These are phyloP conservation scores for Bolboschoenus planiculmis DNA, from an alignment of 176 grass and related monocot species.

Conservation along the genomic window DNA sequence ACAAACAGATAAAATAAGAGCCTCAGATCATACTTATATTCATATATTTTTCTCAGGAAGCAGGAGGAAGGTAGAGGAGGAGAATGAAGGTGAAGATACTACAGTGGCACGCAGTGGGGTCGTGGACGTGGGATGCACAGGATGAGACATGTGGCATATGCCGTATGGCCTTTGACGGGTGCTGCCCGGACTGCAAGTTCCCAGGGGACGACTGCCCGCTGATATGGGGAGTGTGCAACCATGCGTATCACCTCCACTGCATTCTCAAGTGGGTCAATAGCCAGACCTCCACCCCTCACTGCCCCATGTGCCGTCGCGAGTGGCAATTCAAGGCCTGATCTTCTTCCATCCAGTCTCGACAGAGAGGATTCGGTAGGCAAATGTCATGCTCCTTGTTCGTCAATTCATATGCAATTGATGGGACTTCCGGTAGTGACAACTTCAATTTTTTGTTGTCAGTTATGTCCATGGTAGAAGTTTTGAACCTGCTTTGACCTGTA, in stretches of 20 bases:
- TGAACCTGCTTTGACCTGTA: neutral
- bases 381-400: neutral
- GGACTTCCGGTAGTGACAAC: neutral
- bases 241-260: conserved; percentile 74
- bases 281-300: conserved; percentile 68
- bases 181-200: conserved; percentile 90
- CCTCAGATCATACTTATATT: neutral
- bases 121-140: conserved; percentile 78
- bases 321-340: conserved; percentile 89
- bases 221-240: conserved; percentile 75
- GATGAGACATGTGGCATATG: conserved; percentile 84
- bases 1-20: neutral
- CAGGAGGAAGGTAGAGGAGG: neutral
- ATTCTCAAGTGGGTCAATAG: conserved; percentile 92
- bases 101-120: conserved; percentile 72
- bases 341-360: neutral
- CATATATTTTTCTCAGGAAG: neutral
- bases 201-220: conserved; percentile 78
- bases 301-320: conserved; percentile 82
- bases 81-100: conserved; percentile 84
- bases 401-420: neutral
- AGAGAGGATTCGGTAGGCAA: neutral
- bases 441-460: neutral
- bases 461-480: neutral
- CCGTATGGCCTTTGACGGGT: conserved; percentile 77